Conservation (phyloP, 352 stramenopile species). For the Phytophthora agathidicida region DNA sequence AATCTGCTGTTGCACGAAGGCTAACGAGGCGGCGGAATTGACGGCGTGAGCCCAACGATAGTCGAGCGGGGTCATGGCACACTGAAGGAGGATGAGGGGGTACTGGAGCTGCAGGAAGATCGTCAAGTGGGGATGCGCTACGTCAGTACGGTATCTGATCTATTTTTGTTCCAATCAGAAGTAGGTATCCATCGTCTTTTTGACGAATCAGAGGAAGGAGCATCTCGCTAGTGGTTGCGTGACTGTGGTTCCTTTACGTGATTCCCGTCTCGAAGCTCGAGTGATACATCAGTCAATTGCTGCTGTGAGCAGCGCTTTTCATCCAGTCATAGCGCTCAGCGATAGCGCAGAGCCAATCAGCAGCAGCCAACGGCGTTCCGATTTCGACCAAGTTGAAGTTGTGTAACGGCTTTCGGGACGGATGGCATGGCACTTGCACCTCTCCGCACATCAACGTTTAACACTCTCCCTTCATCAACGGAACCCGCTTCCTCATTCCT, state of each 20-base stretch:
- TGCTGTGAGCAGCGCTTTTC: slow-evolving; percentile 21
- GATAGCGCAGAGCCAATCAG: not conserved
- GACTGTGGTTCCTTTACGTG: slow-evolving; percentile 1
- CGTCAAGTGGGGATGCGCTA: slow-evolving; percentile 22
- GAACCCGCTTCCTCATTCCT: slow-evolving; percentile 9
- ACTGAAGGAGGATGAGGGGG: not conserved
- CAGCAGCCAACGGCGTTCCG: not conserved
- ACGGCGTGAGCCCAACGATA: slow-evolving; percentile 76
- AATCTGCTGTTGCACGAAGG: slow-evolving; percentile 37
- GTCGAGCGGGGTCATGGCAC: slow-evolving; percentile 47
- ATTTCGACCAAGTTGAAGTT: slow-evolving; percentile 26
- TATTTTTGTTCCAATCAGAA: slow-evolving; percentile 13
- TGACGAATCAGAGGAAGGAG: slow-evolving; percentile 8
- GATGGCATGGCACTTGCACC: slow-evolving; percentile 18
- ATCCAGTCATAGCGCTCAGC: slow-evolving; percentile 3
- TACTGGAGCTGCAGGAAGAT: slow-evolving; percentile 25
- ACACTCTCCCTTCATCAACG: slow-evolving; percentile 5
- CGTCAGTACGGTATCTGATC: not conserved
- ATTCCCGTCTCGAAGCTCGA: slow-evolving; percentile 10
- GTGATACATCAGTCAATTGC: not conserved
- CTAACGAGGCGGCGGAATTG: slow-evolving; percentile 52
- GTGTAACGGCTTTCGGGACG: slow-evolving; percentile 16
- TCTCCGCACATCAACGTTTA: slow-evolving; percentile 22
- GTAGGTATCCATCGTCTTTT: slow-evolving; percentile 7
- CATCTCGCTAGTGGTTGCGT: slow-evolving; percentile 30